Percentiles rank a stretch among this genome's conserved stretches.
These are phyloP conservation scores for Candida nitratophila DNA, from an alignment of 805 yeast species.

Conservation along the genomic window DNA sequence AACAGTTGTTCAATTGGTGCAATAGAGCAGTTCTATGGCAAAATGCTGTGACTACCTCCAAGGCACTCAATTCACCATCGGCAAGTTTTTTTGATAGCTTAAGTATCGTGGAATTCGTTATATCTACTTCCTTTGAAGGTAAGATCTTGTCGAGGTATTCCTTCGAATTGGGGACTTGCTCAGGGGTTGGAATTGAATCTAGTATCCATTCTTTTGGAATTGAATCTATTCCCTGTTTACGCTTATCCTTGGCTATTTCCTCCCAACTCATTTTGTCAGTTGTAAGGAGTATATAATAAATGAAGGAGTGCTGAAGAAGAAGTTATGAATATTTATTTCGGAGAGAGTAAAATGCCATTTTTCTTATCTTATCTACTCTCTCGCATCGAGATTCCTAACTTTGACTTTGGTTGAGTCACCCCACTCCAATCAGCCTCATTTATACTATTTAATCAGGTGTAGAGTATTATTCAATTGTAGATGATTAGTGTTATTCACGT, in stretches of 20 bases:
- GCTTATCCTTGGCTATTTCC: slow-evolving; percentile 14
- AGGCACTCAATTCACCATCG: slow-evolving; percentile 25
- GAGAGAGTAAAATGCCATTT: too few species aligned
- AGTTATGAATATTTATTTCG: too few species aligned
- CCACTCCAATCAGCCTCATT: too few species aligned
- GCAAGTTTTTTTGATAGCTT: slow-evolving; percentile 21
- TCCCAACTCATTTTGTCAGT: slow-evolving; percentile 8
- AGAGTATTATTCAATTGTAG: not conserved
- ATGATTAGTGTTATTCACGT: too few species aligned
- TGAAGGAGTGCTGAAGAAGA: too few species aligned
- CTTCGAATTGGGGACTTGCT: slow-evolving; percentile 20
- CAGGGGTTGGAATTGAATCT: slow-evolving; percentile 18
- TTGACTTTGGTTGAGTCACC: too few species aligned
- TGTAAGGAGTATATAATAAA: too few species aligned
- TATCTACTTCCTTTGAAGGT: slow-evolving; percentile 15
- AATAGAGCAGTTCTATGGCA: slow-evolving; percentile 35
- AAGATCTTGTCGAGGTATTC: slow-evolving; percentile 14
- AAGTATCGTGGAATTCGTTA: slow-evolving; percentile 15
- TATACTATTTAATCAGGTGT: too few species aligned
- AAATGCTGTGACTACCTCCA: slow-evolving; percentile 31
- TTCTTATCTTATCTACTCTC: too few species aligned
- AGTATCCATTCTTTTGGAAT: slow-evolving; percentile 27
- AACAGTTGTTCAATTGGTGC: slow-evolving; percentile 37
- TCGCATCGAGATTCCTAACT: too few species aligned
- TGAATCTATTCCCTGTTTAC: slow-evolving; percentile 9